phyloP scores from a whole-genome alignment of 31 red algal species.

The Bonnemaisonia californica region DNA sequence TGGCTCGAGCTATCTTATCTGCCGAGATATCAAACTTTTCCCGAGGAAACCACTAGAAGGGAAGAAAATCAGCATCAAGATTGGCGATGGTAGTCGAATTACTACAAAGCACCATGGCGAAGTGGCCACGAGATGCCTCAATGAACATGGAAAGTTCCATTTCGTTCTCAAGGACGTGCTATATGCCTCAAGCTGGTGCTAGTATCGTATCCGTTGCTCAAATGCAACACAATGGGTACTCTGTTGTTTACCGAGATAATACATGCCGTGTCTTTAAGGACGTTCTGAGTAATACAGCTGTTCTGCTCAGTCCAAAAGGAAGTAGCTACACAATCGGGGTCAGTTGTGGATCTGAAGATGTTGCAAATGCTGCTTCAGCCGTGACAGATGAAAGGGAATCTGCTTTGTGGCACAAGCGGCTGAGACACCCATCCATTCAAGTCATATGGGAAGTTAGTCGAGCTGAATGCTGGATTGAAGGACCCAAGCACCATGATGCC shows the following conservation, averaged over 20 bases:
- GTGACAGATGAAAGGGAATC: too few relatives aligned
- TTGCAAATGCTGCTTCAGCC: too few relatives aligned
- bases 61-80: neutral
- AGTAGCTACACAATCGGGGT: neutral
- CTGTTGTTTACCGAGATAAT: neutral
- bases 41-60: neutral
- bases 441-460: neutral
- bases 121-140: neutral
- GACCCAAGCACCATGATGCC: neutral
- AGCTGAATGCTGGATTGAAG: neutral
- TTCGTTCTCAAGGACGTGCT: neutral
- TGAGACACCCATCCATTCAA: too few relatives aligned
- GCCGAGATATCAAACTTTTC: neutral
- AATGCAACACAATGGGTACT: neutral
- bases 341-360: neutral
- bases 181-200: neutral
- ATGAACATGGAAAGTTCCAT: neutral
- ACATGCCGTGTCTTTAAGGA: neutral
- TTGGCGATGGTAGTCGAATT: neutral
- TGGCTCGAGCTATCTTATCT: conserved; percentile 16
- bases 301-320: neutral
- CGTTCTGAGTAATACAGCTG: neutral
- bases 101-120: neutral
- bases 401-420: too few relatives aligned
- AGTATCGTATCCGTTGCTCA: conserved; percentile 1